phyloP scores from a whole-genome alignment of 2,329 filamentous ascomycete species.

The Eutypella sp. region DNA sequence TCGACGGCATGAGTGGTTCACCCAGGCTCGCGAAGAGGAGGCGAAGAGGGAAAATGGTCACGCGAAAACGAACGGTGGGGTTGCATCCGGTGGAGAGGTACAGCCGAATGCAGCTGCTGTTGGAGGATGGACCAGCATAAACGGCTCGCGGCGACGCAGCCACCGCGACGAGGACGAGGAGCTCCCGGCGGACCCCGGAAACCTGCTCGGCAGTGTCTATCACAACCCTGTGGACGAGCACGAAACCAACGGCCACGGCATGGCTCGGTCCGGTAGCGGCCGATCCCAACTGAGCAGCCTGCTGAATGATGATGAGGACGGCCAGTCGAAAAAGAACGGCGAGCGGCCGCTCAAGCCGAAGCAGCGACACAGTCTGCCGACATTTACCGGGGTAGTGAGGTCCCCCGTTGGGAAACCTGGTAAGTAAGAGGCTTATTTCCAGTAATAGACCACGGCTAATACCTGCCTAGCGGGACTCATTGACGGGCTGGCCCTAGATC shows the following conservation, averaged over 20 bases:
- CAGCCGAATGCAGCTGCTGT: slow-evolving; percentile 13
- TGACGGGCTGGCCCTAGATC: slow-evolving; percentile 10
- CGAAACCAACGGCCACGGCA: slow-evolving; percentile 16
- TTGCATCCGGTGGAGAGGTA: slow-evolving; percentile 5
- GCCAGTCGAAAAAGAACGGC: slow-evolving; percentile 3
- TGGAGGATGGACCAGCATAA: slow-evolving; percentile 26
- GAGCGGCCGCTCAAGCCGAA: slow-evolving; percentile 22
- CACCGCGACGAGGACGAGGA: slow-evolving; percentile 24
- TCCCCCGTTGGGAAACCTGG: slow-evolving; percentile 12
- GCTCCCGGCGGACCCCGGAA: slow-evolving; percentile 23
- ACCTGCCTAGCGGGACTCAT: slow-evolving; percentile 10
- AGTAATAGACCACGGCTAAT: slow-evolving; percentile 8
- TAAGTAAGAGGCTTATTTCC: slow-evolving; percentile 1
- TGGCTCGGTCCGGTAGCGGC: slow-evolving; percentile 14
- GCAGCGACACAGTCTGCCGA: slow-evolving; percentile 25
- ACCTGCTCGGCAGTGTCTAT: slow-evolving; percentile 27
- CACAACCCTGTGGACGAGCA: slow-evolving; percentile 27
- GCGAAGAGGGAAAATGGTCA: slow-evolving; percentile 16
- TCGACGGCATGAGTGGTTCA: slow-evolving; percentile 15
- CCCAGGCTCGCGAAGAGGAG: slow-evolving; percentile 11
- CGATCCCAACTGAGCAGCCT: slow-evolving; percentile 12
- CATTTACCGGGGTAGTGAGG: slow-evolving; percentile 13
- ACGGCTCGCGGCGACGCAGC: slow-evolving; percentile 20
- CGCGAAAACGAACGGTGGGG: slow-evolving; percentile 10
- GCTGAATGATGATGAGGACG: slow-evolving; percentile 6